Evolutionary conservation across 495 filamentous ascomycete species (phyloP).

Genomic region (Tuber calosporum): DNA sequence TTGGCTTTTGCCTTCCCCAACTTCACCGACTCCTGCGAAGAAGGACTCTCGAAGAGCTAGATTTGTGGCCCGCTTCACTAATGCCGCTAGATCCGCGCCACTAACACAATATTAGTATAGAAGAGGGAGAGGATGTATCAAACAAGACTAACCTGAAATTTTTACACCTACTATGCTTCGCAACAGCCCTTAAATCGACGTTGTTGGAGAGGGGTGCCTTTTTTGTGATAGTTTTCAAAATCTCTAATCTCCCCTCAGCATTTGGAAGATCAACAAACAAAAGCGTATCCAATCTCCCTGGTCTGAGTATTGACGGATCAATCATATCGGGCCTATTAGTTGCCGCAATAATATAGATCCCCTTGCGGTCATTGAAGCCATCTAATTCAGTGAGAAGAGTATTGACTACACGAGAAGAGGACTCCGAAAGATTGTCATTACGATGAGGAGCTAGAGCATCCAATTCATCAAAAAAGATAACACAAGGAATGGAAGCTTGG

Average conservation of each 20-base stretch:
- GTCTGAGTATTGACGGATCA: constrained; percentile 88
- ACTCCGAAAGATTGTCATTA: constrained; percentile 72
- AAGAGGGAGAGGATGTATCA: too few relatives aligned
- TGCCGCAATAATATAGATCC: constrained; percentile 91
- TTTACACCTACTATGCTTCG: constrained; percentile 59
- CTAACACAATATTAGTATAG: too few relatives aligned
- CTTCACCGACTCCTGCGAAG: too few relatives aligned
- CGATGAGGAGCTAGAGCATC: constrained; percentile 84
- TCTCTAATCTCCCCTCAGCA: constrained; percentile 70
- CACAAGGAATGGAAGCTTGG: constrained; percentile 75
- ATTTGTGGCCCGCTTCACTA: too few relatives aligned
- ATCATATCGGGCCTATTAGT: constrained; percentile 96
- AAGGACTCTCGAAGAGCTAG: too few relatives aligned
- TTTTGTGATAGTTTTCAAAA: constrained; percentile 67
- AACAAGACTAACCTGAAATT: constrained; percentile 54
- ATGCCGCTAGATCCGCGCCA: constrained; percentile 77
- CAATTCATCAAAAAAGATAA: constrained; percentile 96
- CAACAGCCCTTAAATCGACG: constrained; percentile 53
- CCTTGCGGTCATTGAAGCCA: constrained; percentile 69
- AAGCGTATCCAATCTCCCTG: constrained; percentile 78
- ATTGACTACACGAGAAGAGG: constrained; percentile 84
- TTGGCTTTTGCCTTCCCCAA: too few relatives aligned
- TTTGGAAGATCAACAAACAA: constrained; percentile 85
- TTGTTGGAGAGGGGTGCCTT: constrained; percentile 52
- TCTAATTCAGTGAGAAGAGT: constrained; percentile 92